Conservation (phyloP, 306 rosid species). For the Boehmeria nivea region DNA sequence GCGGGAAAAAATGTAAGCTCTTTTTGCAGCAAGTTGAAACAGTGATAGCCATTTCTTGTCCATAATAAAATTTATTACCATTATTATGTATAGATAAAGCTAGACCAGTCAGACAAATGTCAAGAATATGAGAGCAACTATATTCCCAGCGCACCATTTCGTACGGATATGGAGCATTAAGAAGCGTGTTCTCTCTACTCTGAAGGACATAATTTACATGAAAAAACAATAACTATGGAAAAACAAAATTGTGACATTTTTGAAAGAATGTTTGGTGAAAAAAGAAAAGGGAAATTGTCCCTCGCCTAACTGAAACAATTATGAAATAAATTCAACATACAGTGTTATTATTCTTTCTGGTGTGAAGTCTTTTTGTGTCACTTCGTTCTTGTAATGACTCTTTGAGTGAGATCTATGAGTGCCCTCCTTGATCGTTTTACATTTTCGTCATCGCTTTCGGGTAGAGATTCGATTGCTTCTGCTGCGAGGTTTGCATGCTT, state of each 20-base stretch:
- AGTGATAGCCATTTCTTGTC: too few species aligned
- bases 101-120: not conserved
- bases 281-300: not conserved
- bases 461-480: constrained; percentile 80
- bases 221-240: not conserved
- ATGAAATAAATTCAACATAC: not conserved
- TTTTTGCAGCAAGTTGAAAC: too few species aligned
- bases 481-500: constrained; percentile 86
- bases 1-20: too few species aligned
- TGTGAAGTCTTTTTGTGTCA: constrained; percentile 26
- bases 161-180: not conserved
- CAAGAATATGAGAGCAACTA: not conserved
- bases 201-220: constrained; percentile 1
- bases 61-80: not conserved
- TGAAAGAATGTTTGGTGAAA: not conserved
- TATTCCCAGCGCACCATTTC: too few species aligned
- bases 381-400: constrained; percentile 77
- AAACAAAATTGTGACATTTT: not conserved
- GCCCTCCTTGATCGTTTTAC: constrained; percentile 83
- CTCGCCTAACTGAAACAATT: not conserved
- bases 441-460: constrained; percentile 54
- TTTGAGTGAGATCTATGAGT: constrained; percentile 71
- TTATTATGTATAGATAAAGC: not conserved
- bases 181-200: not conserved
- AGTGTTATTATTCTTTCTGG: constrained; percentile 1